phyloP scores from a whole-genome alignment of 768 basidiomycete genomes.

The Pisolithus marmoratus region DNA sequence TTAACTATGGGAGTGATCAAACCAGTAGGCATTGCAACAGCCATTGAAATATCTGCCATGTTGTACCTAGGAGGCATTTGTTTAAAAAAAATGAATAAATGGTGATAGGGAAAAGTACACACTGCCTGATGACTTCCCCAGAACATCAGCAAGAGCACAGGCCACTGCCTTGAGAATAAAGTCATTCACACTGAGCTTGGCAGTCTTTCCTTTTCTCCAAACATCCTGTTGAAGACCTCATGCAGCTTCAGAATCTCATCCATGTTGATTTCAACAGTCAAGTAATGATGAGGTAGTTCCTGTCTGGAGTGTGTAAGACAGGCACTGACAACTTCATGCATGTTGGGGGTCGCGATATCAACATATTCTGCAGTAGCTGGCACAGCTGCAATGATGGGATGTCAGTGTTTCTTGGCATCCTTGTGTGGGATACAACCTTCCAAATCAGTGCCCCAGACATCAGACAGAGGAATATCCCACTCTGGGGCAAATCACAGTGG shows the following conservation, averaged over 20 bases:
- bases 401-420: constrained; percentile 89
- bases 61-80: constrained; percentile 58
- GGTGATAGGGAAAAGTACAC: constrained; percentile 25
- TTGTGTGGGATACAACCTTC: constrained; percentile 90
- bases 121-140: constrained; percentile 94
- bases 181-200: constrained; percentile 96
- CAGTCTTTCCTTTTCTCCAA: constrained; percentile 83
- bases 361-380: constrained; percentile 67
- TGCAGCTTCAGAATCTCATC: constrained; percentile 91
- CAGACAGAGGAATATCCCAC: constrained; percentile 80
- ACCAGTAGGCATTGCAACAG: constrained; percentile 93
- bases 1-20: constrained; percentile 97
- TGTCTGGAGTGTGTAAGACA: constrained; percentile 92
- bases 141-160: constrained; percentile 89
- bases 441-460: constrained; percentile 92
- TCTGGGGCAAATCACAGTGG: no score
- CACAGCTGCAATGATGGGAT: constrained; percentile 39
- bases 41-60: constrained; percentile 94
- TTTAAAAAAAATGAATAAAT: background rate
- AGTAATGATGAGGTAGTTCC: constrained; percentile 94
- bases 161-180: constrained; percentile 95
- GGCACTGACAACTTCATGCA: constrained; percentile 88
- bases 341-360: constrained; percentile 87
- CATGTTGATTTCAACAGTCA: constrained; percentile 95
- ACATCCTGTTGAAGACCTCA: constrained; percentile 89